Percentiles rank a stretch among this genome's conserved stretches.
Evolutionary conservation across 2,329 filamentous ascomycete genomes (phyloP).

Genomic region (Beauveria pseudobassiana): DNA sequence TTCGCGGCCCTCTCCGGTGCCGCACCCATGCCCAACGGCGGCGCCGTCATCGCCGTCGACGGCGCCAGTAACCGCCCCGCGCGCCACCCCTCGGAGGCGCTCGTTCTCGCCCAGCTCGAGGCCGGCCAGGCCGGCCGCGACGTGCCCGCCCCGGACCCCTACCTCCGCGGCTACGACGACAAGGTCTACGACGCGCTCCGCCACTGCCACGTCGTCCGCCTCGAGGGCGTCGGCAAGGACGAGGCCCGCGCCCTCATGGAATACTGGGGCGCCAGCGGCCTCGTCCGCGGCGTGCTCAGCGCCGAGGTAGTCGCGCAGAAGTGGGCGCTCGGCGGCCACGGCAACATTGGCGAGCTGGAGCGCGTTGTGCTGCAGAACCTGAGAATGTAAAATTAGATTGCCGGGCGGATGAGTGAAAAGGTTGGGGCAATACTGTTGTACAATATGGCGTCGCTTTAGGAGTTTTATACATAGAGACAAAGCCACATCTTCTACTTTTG

Average conservation of each 20-base stretch:
- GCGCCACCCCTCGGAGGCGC: constrained; percentile 56
- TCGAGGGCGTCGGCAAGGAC: constrained; percentile 62
- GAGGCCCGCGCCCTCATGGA: constrained; percentile 80
- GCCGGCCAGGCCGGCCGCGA: constrained; percentile 33
- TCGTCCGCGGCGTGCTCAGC: constrained; percentile 64
- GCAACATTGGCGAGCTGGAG: constrained; percentile 81
- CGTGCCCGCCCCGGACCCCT: constrained; percentile 42
- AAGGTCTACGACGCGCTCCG: constrained; percentile 47
- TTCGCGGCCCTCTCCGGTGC: constrained; percentile 60
- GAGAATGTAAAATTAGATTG: constrained; percentile 29
- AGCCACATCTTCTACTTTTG: constrained; percentile 10
- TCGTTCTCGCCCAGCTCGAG: constrained; percentile 53
- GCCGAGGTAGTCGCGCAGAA: constrained; percentile 68
- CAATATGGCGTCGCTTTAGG: constrained; percentile 13
- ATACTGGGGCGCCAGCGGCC: constrained; percentile 84
- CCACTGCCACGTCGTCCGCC: constrained; percentile 42
- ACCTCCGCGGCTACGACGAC: constrained; percentile 48
- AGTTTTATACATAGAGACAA: constrained; percentile 17
- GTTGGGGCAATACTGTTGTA: neutral
- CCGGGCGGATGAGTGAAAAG: neutral
- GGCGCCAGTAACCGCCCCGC: constrained; percentile 61
- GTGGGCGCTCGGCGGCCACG: constrained; percentile 75
- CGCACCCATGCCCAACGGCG: constrained; percentile 59
- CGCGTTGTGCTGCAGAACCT: constrained; percentile 48
- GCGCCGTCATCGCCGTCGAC: constrained; percentile 67